phyloP scores from a whole-genome alignment of 768 basidiomycete genomes.

The Lentinula lateritia region DNA sequence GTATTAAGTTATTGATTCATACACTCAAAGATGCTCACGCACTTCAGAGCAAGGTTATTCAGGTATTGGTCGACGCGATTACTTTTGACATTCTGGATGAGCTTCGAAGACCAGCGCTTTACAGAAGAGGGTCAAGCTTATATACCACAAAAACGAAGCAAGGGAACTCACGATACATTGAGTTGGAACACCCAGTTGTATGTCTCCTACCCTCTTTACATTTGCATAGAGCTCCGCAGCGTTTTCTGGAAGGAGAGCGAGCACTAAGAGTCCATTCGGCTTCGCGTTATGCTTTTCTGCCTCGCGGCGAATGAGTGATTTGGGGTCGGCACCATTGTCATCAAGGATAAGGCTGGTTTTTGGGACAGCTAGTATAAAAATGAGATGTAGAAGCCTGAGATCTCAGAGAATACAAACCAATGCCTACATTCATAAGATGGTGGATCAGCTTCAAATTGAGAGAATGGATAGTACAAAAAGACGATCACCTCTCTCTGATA shows the following conservation, averaged over 20 bases:
- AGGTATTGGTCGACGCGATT: conserved; percentile 42
- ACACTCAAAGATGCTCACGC: conserved; percentile 9
- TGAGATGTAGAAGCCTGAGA: not conserved
- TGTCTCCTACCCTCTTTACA: conserved; percentile 31
- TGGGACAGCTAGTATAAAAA: not conserved
- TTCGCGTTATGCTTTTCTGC: not conserved
- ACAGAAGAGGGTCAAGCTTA: conserved; percentile 24
- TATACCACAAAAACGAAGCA: not conserved
- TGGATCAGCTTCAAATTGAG: not conserved
- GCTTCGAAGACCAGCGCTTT: conserved; percentile 24
- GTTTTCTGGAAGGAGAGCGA: conserved; percentile 25
- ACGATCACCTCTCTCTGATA: conserved; percentile 19
- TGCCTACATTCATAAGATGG: not conserved
- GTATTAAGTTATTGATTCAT: no score
- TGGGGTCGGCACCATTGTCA: not conserved
- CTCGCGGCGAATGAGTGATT: not conserved
- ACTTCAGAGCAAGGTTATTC: conserved; percentile 63
- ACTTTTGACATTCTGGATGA: not conserved
- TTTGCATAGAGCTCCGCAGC: conserved; percentile 20
- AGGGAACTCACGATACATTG: conserved; percentile 51
- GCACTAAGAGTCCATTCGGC: conserved; percentile 14
- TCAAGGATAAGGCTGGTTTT: not conserved
- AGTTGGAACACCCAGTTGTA: conserved; percentile 50
- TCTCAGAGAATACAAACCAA: not conserved
- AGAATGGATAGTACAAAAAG: not conserved